phyloP scores from a whole-genome alignment of 768 basidiomycete species.

The Termitomyces sp. region DNA sequence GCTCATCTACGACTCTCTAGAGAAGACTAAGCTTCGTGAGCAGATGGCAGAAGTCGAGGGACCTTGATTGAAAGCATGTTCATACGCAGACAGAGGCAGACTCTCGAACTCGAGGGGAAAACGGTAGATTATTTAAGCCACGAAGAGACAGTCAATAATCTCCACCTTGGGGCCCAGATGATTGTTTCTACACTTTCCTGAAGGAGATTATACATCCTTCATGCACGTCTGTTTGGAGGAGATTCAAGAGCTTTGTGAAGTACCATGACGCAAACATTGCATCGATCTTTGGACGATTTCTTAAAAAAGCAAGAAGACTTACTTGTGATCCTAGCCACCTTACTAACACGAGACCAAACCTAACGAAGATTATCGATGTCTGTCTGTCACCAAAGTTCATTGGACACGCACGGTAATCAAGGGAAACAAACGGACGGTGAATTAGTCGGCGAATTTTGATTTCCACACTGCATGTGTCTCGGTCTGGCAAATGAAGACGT shows the following conservation, averaged over 20 bases:
- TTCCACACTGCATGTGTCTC: slow-evolving; percentile 33
- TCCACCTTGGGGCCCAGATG: slow-evolving; percentile 27
- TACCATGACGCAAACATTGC: slow-evolving; percentile 31
- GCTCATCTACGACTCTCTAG: slow-evolving; percentile 27
- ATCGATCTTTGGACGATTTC: slow-evolving; percentile 37
- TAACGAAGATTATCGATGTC: slow-evolving; percentile 29
- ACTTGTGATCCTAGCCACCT: slow-evolving; percentile 11
- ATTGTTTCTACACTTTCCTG: slow-evolving; percentile 35
- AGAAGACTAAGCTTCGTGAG: slow-evolving; percentile 34
- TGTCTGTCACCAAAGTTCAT: slow-evolving; percentile 5
- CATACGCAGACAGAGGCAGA: slow-evolving; percentile 24
- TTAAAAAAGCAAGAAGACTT: background rate
- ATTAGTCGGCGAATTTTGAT: slow-evolving; percentile 35
- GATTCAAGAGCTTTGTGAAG: slow-evolving; percentile 36
- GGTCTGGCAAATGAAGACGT: slow-evolving; percentile 23
- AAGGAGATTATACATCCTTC: slow-evolving; percentile 37
- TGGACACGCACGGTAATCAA: background rate
- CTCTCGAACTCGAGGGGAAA: too few relatives aligned
- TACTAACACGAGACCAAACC: slow-evolving; percentile 41
- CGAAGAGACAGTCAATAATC: background rate
- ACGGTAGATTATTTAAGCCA: background rate
- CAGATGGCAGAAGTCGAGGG: slow-evolving; percentile 46
- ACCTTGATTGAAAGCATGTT: slow-evolving; percentile 44
- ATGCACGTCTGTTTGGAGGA: slow-evolving; percentile 35
- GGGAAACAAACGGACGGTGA: slow-evolving; percentile 20